Evolutionary conservation across 345 rosid species (phyloP).

Genomic region (Boechera stricta): DNA sequence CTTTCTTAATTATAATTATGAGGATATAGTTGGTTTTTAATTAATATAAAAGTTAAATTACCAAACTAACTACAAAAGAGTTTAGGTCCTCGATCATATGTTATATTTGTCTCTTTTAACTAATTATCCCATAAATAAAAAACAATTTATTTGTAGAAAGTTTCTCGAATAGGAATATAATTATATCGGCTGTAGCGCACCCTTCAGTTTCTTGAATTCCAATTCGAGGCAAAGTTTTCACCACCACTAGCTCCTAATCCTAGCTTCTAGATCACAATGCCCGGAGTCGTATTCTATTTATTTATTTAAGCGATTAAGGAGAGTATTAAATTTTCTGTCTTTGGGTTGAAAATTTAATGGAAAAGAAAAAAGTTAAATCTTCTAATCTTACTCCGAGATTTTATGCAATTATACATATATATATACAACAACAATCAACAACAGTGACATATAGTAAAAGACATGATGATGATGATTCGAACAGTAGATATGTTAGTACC

Average conservation of each 20-base stretch:
- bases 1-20: too few relatives aligned
- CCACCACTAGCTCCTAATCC: slow-evolving; percentile 14
- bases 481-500: slow-evolving; percentile 11
- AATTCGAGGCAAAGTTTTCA: slow-evolving; percentile 29
- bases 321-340: background rate
- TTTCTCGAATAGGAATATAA: slow-evolving; percentile 18
- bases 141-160: slow-evolving; percentile 27
- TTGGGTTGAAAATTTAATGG: background rate
- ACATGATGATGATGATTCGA: background rate
- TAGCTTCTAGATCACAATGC: slow-evolving; percentile 13
- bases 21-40: too few relatives aligned
- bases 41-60: too few relatives aligned
- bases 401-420: background rate
- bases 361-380: background rate
- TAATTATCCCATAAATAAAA: background rate
- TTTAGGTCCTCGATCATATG: too few relatives aligned
- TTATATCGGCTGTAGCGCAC: slow-evolving; percentile 10
- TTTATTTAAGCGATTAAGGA: background rate
- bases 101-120: too few relatives aligned
- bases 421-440: background rate
- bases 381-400: background rate
- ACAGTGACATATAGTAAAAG: background rate
- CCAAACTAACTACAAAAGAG: too few relatives aligned
- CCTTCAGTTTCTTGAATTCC: slow-evolving; percentile 28
- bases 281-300: background rate